These are phyloP conservation scores for Colletotrichum sp. DNA, from an alignment of 2,329 filamentous ascomycete species.

Conservation along the genomic window DNA sequence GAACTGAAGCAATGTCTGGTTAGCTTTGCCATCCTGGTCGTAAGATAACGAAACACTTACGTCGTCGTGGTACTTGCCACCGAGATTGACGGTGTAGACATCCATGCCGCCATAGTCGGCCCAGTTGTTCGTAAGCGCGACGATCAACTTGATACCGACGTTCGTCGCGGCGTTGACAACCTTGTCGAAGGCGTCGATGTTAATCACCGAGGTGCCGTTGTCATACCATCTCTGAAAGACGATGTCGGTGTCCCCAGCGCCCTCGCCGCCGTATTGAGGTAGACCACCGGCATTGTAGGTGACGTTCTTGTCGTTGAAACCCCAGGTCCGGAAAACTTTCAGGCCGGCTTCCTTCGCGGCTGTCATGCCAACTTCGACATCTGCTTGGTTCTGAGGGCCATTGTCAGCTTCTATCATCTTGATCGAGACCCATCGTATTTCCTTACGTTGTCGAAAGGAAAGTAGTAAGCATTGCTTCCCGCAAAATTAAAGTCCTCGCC, in stretches of 20 bases:
- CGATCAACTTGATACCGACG: conserved; percentile 53
- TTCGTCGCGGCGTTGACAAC: conserved; percentile 53
- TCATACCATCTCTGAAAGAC: conserved; percentile 50
- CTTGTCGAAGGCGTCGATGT: conserved; percentile 49
- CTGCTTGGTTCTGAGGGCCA: conserved; percentile 45
- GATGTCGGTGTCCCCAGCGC: conserved; percentile 47
- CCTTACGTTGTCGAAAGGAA: conserved; percentile 57
- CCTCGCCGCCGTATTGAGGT: conserved; percentile 57
- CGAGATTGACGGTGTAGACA: conserved; percentile 56
- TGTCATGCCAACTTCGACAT: conserved; percentile 49
- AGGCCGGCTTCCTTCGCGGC: conserved; percentile 53
- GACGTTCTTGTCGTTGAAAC: conserved; percentile 61
- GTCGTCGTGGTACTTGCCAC: conserved; percentile 53
- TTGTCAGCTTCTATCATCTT: not conserved
- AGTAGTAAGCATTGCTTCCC: conserved; percentile 62
- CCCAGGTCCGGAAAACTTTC: conserved; percentile 62
- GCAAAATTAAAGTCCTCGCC: conserved; percentile 62
- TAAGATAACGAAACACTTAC: conserved; percentile 26
- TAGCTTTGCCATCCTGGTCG: not conserved
- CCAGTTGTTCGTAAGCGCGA: conserved; percentile 60
- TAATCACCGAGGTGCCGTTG: conserved; percentile 51
- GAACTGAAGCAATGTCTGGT: conserved; percentile 37
- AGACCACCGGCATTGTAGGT: conserved; percentile 50
- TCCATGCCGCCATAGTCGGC: conserved; percentile 61
- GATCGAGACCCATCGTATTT: not conserved